phyloP scores from a whole-genome alignment of 2,329 filamentous ascomycete species.

The Fusarium staphyleae region DNA sequence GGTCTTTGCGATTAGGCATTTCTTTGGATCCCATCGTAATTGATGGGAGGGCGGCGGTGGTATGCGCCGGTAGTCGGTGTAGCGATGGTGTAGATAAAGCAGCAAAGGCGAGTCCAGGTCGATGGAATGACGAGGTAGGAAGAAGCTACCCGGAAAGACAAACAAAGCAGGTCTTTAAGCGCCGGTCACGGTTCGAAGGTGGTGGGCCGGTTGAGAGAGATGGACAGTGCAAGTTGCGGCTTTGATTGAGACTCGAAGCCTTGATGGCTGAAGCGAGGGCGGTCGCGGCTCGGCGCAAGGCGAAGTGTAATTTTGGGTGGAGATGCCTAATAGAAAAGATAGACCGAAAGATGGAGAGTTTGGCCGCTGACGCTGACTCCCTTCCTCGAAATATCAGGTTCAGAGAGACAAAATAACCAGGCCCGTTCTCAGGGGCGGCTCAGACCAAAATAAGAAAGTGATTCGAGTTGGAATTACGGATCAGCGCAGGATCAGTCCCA shows the following conservation, averaged over 20 bases:
- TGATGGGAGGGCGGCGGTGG: slow-evolving; percentile 30
- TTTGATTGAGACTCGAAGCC: slow-evolving; percentile 27
- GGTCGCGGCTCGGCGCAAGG: slow-evolving; percentile 29
- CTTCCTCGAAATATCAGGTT: slow-evolving; percentile 1
- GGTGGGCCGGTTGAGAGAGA: slow-evolving; percentile 22
- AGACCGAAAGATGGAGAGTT: not conserved
- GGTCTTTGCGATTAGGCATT: slow-evolving; percentile 65
- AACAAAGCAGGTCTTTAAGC: slow-evolving; percentile 18
- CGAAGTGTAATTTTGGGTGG: slow-evolving; percentile 30
- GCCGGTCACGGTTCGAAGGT: slow-evolving; percentile 5
- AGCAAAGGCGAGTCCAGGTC: slow-evolving; percentile 4
- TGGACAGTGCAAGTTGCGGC: slow-evolving; percentile 6
- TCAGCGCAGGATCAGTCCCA: slow-evolving; percentile 29
- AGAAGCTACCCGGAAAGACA: slow-evolving; percentile 32
- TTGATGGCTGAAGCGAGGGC: slow-evolving; percentile 15
- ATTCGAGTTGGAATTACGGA: slow-evolving; percentile 10
- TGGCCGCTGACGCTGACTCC: slow-evolving; percentile 25
- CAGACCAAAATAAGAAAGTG: slow-evolving; percentile 21
- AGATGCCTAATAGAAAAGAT: slow-evolving; percentile 1
- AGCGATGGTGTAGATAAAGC: slow-evolving; percentile 10
- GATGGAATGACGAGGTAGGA: slow-evolving; percentile 3
- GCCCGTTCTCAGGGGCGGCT: slow-evolving; percentile 23
- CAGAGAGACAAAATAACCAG: not conserved
- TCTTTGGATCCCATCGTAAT: slow-evolving; percentile 42
- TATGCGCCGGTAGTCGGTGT: slow-evolving; percentile 20